Percentiles rank a stretch among this genome's conserved stretches.
These are phyloP conservation scores for Phytophthora idaei DNA, from an alignment of 352 stramenopile species.

Conservation along the genomic window DNA sequence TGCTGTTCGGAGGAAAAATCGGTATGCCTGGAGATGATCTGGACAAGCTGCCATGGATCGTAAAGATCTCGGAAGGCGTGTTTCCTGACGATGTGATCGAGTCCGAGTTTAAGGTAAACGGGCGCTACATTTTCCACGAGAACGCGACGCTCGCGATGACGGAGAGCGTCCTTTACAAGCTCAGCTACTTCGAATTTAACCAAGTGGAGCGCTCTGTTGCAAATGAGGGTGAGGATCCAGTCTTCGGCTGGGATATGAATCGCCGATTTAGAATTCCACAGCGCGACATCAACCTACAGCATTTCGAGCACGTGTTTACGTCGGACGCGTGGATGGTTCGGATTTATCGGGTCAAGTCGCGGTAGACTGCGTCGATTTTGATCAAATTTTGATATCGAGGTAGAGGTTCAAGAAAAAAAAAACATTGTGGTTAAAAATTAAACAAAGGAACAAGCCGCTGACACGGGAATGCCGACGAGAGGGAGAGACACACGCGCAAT, in stretches of 20 bases:
- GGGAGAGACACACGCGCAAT: not conserved
- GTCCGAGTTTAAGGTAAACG: constrained; percentile 82
- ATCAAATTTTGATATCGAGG: not conserved
- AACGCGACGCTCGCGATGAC: constrained; percentile 79
- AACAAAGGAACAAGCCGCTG: constrained; percentile 33
- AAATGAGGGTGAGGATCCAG: constrained; percentile 27
- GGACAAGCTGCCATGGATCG: constrained; percentile 94
- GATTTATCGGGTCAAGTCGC: constrained; percentile 83
- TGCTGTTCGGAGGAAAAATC: constrained; percentile 75
- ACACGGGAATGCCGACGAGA: constrained; percentile 3
- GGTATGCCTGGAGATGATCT: constrained; percentile 89
- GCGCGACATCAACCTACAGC: constrained; percentile 70
- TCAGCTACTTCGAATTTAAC: constrained; percentile 87
- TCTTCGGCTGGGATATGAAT: constrained; percentile 74
- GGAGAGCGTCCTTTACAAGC: constrained; percentile 93
- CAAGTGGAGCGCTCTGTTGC: constrained; percentile 35
- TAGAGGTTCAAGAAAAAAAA: not conserved
- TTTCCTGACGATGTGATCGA: constrained; percentile 85
- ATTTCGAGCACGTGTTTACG: constrained; percentile 93
- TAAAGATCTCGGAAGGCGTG: constrained; percentile 90
- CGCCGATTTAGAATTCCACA: constrained; percentile 62
- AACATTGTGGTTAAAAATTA: constrained; percentile 37
- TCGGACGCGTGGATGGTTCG: constrained; percentile 93
- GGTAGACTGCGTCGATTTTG: constrained; percentile 35
- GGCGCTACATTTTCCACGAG: constrained; percentile 71